Evolutionary conservation across 306 rosid species (phyloP).

Genomic region (Styphnolobium japonicum): DNA sequence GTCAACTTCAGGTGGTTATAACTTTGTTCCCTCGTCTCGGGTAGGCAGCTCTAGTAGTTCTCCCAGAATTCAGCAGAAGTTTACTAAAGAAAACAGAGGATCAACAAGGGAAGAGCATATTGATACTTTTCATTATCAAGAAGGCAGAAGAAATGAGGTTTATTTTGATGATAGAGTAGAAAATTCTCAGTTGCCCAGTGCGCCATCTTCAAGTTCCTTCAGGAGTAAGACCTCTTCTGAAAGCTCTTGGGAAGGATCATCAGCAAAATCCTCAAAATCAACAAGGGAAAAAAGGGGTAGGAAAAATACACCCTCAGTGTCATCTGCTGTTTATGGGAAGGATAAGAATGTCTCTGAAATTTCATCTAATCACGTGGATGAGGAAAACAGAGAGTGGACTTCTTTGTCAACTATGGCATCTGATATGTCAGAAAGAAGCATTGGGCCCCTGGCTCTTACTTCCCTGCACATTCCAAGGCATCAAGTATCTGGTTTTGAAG

Average conservation of each 20-base stretch:
- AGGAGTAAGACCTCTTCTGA: conserved; percentile 59
- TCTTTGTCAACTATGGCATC: conserved; percentile 27
- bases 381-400: conserved; percentile 55
- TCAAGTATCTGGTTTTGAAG: conserved; percentile 53
- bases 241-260: conserved; percentile 79
- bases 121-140: conserved; percentile 51
- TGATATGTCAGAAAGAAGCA: conserved; percentile 48
- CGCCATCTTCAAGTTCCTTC: conserved; percentile 41
- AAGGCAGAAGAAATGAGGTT: conserved; percentile 52
- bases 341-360: conserved; percentile 59
- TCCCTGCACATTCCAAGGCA: conserved; percentile 49
- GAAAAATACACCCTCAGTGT: conserved; percentile 33
- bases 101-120: conserved; percentile 37
- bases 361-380: conserved; percentile 52
- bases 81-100: conserved; percentile 45
- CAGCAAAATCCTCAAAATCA: conserved; percentile 55
- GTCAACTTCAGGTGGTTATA: conserved; percentile 58
- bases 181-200: conserved; percentile 37
- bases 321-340: conserved; percentile 45
- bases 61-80: conserved; percentile 38
- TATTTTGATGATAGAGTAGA: conserved; percentile 48
- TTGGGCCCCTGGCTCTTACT: conserved; percentile 34
- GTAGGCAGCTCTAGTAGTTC: conserved; percentile 38
- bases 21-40: conserved; percentile 38
- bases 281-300: conserved; percentile 61